Evolutionary conservation across 106 monocot genomes (phyloP), one percentile per base, ranked within the genome.

Genomic region (Narthecium ossifragum): DNA sequence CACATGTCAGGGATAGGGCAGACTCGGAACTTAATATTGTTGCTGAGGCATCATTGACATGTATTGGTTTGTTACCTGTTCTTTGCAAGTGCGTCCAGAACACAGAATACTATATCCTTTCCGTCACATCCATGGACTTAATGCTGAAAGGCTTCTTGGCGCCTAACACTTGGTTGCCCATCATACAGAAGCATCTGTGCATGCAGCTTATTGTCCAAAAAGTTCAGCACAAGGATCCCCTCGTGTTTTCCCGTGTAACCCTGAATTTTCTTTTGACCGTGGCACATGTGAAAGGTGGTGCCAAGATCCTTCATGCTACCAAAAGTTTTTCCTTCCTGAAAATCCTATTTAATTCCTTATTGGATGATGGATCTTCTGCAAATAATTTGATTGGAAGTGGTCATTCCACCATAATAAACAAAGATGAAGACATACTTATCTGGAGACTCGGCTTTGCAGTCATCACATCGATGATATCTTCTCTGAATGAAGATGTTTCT

Each of bases 241-340:
- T 40, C 54, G 30, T 31, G 43, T 75, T 76, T 49, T 27, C 73
- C 72, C n/a, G 23, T 17, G 64, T 82, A 31, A 71, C 57, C 39
- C 46, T 91, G 45, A 87, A 81, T 69, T 88, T 98, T 55, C 72
- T 84, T 60, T 67, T 98, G 63, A 91, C 87, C 18, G 46, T 98
- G 41, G 53, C 76, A 13, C 73, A 57, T n/a, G 70, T 47, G 51
- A 91, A 84, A 67, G 81, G 63, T 24, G 91, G 98, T 59, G 90
- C 90, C 25, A 40, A 77, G 51, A 71, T 90, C 78, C 91, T 98
- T 66, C 68, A 67, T 47, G 61, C 45, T 49, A 64, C 57, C 61
- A 74, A 75, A 50, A 28, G 76, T 57, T 77, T 91, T 26, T 41
- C 84, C 41, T 75, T 63, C 20, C 47, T 91, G 33, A 88, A 79